phyloP scores from a whole-genome alignment of 768 basidiomycete species.

The Strobilomyces confusus region DNA sequence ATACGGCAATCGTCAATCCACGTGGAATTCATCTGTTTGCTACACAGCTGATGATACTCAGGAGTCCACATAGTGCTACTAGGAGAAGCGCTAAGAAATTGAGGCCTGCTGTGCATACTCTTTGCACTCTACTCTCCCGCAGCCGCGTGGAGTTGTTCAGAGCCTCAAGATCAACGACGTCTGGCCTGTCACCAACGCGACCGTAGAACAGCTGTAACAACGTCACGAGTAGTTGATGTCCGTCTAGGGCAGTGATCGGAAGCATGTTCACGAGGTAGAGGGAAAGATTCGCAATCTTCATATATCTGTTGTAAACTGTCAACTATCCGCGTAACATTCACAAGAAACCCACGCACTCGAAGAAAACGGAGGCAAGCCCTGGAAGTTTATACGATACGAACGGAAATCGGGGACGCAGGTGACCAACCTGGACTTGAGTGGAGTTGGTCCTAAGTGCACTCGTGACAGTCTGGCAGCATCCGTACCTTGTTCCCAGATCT shows the following conservation, averaged over 20 bases:
- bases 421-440: conserved; percentile 50
- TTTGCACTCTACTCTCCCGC: conserved; percentile 14
- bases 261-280: conserved; percentile 81
- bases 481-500: conserved; percentile 67
- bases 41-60: conserved; percentile 18
- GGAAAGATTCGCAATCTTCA: conserved; percentile 65
- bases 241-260: conserved; percentile 70
- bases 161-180: conserved; percentile 22
- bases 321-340: not conserved
- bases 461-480: not conserved
- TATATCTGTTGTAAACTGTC: conserved; percentile 43
- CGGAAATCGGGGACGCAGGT: conserved; percentile 37
- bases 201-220: conserved; percentile 24
- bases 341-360: conserved; percentile 45
- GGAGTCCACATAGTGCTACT: conserved; percentile 19
- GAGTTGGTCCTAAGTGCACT: not conserved
- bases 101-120: conserved; percentile 13
- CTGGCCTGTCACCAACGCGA: not conserved
- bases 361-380: conserved; percentile 33
- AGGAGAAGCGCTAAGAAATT: conserved; percentile 20
- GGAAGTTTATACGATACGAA: conserved; percentile 26
- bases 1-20: not conserved
- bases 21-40: not conserved
- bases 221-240: conserved; percentile 50
- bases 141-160: conserved; percentile 1